Base-by-base conservation (phyloP, 495 filamentous ascomycete species). In the Aspergillus nanangensis region DNA sequence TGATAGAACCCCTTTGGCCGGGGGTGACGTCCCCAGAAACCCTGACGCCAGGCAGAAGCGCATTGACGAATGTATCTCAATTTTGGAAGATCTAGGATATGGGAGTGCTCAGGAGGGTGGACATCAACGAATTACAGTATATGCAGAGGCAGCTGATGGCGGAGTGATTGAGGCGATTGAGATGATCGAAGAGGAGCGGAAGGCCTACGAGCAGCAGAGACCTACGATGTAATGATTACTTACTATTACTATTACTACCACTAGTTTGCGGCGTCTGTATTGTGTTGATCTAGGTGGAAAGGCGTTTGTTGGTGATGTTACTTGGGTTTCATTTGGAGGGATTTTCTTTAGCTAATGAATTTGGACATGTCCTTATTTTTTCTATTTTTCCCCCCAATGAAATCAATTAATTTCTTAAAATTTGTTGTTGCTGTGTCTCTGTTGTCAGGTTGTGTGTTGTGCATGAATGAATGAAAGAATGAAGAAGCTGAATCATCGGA, bases 121-220 rank as follows among this genome's bases (percentile, higher is more conserved):
- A 15, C 61, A 48, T 23, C 56, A 71, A 36, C 65, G 77, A 32
- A 58, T 80, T 52, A 62, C 59, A 18, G 61, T 80, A 7, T 80
- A 76, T 61, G 76, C 77, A 1, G 71, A 73, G 22, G 74, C 76
- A 34, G 66, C 68, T 8, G 66, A 72, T 14, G 73, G 74, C 15
- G 67, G 57, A 18, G 51, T 80, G 18, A 40, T 48, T 9, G 69
- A 74, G 50, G 77, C 77, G 13, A 72, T 80, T 53, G 77, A 78
- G 25, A 74, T 80, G 65, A 75, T 80, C 56, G 75, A 79, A 39
- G 77, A 80, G 31, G 77, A 80, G 50, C 66, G 69, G 29, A 65
- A 65, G 51, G 72, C 61, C 2, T 80, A 76, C 59, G 65, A 63
- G 22, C 52, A 69, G 22, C 58, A 56, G 14, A 35, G 45, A 38